Conservation (phyloP, 2,329 filamentous ascomycete genomes). For the Curvularia lunata region DNA sequence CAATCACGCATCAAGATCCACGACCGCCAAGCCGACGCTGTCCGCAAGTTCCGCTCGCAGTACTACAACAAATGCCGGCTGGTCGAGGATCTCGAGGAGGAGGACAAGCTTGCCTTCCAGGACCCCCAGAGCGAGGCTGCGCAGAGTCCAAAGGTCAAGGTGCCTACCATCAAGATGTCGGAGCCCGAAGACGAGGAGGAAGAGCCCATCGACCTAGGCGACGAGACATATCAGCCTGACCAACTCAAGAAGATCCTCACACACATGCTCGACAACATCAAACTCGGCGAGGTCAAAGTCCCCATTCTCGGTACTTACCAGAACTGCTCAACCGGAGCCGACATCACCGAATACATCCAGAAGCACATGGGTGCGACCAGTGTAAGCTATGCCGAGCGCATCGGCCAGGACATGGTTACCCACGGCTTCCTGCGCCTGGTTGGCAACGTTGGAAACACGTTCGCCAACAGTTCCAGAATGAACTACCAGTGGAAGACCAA, state of each 20-base stretch:
- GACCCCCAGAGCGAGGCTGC: conserved; percentile 67
- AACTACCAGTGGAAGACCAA: conserved; percentile 97
- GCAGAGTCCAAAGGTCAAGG: conserved; percentile 63
- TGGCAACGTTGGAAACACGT: conserved; percentile 92
- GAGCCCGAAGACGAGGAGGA: conserved; percentile 70
- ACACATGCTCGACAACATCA: conserved; percentile 86
- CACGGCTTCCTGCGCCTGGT: conserved; percentile 88
- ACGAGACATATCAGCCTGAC: conserved; percentile 82
- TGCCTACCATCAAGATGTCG: conserved; percentile 88
- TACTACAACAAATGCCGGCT: conserved; percentile 99
- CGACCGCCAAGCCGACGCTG: conserved; percentile 85
- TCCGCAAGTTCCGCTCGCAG: conserved; percentile 90
- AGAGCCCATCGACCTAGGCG: conserved; percentile 88
- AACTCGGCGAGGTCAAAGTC: conserved; percentile 89
- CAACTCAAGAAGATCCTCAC: conserved; percentile 88
- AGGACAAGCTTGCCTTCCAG: conserved; percentile 97
- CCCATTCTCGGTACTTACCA: conserved; percentile 93
- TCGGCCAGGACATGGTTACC: conserved; percentile 89
- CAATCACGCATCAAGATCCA: conserved; percentile 90
- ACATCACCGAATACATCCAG: conserved; percentile 95
- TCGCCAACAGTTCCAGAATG: conserved; percentile 96
- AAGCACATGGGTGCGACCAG: conserved; percentile 82
- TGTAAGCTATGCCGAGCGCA: conserved; percentile 88
- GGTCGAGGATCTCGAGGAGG: conserved; percentile 95
- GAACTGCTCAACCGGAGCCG: conserved; percentile 88